A percentile compares a stretch with the other conserved stretches of the same genome.
These are phyloP conservation scores for Moricandia moricandioides DNA, from an alignment of 345 rosid genomes.

Conservation along the genomic window DNA sequence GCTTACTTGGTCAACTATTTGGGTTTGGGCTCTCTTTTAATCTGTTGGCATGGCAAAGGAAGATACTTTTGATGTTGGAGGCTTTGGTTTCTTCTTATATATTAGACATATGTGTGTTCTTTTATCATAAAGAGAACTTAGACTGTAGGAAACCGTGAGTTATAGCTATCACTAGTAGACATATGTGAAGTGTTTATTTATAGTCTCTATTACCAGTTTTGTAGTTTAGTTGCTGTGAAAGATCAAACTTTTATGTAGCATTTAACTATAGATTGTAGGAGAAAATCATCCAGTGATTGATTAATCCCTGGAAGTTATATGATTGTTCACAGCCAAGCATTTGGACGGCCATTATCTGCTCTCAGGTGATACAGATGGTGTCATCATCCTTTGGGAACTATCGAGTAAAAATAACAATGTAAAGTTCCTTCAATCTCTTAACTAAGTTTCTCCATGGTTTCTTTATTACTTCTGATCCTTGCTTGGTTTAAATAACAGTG, in stretches of 20 bases:
- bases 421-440: neutral
- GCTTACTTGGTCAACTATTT: neutral
- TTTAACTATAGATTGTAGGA: neutral
- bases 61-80: neutral
- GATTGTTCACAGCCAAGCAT: constrained; percentile 49
- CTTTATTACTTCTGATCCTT: neutral
- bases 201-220: neutral
- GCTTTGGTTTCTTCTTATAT: neutral
- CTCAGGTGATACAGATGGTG: constrained; percentile 84
- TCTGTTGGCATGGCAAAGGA: neutral
- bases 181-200: no score
- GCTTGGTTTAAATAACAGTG: constrained; percentile 47
- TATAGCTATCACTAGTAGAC: neutral
- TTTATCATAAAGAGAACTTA: neutral
- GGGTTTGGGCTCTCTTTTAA: neutral
- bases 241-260: neutral
- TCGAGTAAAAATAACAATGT: constrained; percentile 57
- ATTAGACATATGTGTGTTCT: neutral
- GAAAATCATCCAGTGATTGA: neutral
- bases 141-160: neutral
- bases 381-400: constrained; percentile 71
- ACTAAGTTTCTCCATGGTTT: neutral
- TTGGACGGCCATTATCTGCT: constrained; percentile 64
- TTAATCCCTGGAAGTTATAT: neutral
- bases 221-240: constrained; percentile 5